Evolutionary conservation across 1,139 yeast genomes (phyloP), one percentile per base, ranked within the genome.

Genomic region (Meyerozyma sp.): DNA sequence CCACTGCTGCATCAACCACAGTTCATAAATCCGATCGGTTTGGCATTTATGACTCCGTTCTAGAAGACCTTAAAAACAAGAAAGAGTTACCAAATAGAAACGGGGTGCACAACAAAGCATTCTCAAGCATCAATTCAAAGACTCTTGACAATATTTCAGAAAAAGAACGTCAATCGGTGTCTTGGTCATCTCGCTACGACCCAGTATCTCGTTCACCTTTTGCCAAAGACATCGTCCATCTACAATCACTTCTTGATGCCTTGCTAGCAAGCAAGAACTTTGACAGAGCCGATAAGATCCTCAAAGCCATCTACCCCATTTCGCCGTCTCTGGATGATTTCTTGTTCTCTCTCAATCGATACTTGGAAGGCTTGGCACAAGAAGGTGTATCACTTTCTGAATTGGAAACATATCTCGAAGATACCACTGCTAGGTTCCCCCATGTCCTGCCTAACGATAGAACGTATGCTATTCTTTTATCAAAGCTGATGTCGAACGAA

Each of bases 191-290:
- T 6, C 65, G 61, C 34, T 69, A 69, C 50, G 77, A 72, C 44
- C 65, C 75, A 2, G 77, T 70, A 3, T 57, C 69, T 27, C 56
- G 75, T 37, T 68, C 76, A 34, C 73, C 77, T 0, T 74, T 72
- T 52, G 75, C 81, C 3, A 75, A 76, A 53, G 85, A 82, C 47
- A 77, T 81, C 29, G 68, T 76, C 42, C 88, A 85, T 55, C 68
- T 86, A 14, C 88, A 89, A 79, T 78, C 93, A 1, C 64, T 90
- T 30, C 68, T 89, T 35, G 96, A 89, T 55, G 95, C 95, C 0
- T 84, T 94, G 52, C 60, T 91, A 34, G 77, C 81, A 39, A 75
- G 87, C 29, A 77, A 76, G 43, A 86, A 87, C 57, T 79, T 77
- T 53, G 77, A 75, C 29, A 72, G 97, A 53, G 96, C 96, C 0